Evolutionary conservation across 805 yeast genomes (phyloP), one percentile per base, ranked within the genome.

Genomic region (Yarrowia sp.): DNA sequence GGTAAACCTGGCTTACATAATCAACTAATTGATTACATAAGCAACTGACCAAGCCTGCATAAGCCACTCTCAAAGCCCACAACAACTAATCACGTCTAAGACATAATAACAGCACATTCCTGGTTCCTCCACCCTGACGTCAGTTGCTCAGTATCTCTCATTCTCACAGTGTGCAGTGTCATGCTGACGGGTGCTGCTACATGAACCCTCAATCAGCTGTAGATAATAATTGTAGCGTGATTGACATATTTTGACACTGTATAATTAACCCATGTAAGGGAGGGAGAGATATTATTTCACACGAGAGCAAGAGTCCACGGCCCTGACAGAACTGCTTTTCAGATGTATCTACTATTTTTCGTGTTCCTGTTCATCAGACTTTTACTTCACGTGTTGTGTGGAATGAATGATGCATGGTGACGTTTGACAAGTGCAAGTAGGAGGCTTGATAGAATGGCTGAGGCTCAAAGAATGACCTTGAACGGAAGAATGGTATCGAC

Each of bases 111-210:
- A 5, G 32, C 32, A 5, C 32, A n/a, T 42, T 42, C 11, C 16
- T 14, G 11, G 53, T 5, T 26, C 32, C 32, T 26, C 32, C 32
- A 26, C 32, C 32, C 32, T 5, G 32, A 26, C 32, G 32, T 26
- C 26, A 14, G n/a, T 32, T 32, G 40, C 55, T 8, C 22, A 49
- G 14, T 49, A 12, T 15, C 40, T n/a, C 16, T 12, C 58, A 52
- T 52, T 52, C 58, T 32, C 38, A 52, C 58, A 52, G 58, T 52
- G 58, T 22, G 32, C 32, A 26, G 7, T 22, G 12, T 19, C n/a
- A 52, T 52, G 58, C 58, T 19, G 43, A 7, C 58, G n/a, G 58
- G 22, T 15, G 42, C 22, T 52, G 43, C 42, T 19, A 38, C 58
- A 52, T 52, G 12, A 16, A 7, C 5, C 11, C n/a, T 19, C 10